Evolutionary conservation across 176 grass and related monocot species (phyloP), one percentile per base, ranked within the genome.

Genomic region (Phragmites australis): DNA sequence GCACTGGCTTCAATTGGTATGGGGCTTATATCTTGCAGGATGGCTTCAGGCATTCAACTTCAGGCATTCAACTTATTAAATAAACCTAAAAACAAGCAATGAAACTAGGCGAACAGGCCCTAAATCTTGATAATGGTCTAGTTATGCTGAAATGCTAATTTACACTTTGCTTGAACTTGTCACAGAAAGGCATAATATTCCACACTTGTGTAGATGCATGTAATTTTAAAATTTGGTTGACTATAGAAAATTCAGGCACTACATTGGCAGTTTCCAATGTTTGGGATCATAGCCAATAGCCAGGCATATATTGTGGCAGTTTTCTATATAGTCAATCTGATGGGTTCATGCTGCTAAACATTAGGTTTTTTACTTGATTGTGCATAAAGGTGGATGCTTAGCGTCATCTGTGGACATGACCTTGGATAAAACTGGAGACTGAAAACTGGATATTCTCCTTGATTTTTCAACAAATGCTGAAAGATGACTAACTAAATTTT

Each of bases 111-210:
- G 5, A 46, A 51, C 46, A 70, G 27, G 19, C 9, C 44, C 64
- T 69, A 71, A 47, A 77, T 70, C 44, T 64, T 26, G 26, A 78
- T 8, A 68, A 65, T 30, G 32, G 17, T 51, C 1, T 34, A 44
- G 62, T 57, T 67, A 52, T 52, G 50, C 13, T 37, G 62, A 50
- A 87, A 75, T 67, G 22, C 8, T 31, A 61, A 50, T 18, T 50
- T 81, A 42, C 37, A n/a, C 13, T 72, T 76, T n/a, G 19, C 32
- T 55, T 82, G 53, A 61, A 42, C 19, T 51, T 69, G 45, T 76
- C 68, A 55, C 3, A 43, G 7, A 22, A 63, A 74, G 23, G 21
- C 21, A 63, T 55, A 57, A 48, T 4, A 60, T 32, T n/a, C 5
- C 60, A 57, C 53, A 41, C 14, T 21, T 68, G 48, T 21, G 51